phyloP scores from a whole-genome alignment of 768 basidiomycete genomes.

The Coprinopsis sp. region DNA sequence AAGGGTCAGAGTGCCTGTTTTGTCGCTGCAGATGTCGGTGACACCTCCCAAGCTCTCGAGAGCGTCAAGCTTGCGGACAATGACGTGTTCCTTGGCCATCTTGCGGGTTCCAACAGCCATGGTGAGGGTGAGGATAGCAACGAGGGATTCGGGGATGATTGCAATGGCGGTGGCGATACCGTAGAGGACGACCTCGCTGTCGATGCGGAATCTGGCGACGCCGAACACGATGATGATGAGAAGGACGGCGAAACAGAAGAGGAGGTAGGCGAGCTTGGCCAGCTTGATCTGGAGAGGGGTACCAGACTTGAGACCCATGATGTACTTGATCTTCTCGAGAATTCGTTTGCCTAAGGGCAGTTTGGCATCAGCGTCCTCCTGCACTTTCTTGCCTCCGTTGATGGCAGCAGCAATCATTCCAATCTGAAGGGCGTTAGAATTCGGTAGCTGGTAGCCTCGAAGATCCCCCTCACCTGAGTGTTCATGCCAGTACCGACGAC shows the following conservation, averaged over 20 bases:
- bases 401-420: conserved; percentile 35
- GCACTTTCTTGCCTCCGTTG: conserved; percentile 18
- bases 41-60: conserved; percentile 60
- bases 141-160: conserved; percentile 38
- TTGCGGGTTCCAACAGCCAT: conserved; percentile 53
- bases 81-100: conserved; percentile 54
- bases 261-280: conserved; percentile 30
- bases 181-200: conserved; percentile 30
- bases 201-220: conserved; percentile 28
- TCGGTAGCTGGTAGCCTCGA: background rate
- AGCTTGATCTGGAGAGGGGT: conserved; percentile 37
- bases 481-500: conserved; percentile 46
- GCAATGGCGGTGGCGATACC: conserved; percentile 36
- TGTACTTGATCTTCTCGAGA: conserved; percentile 17
- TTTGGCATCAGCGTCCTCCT: conserved; percentile 9
- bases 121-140: conserved; percentile 51
- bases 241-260: conserved; percentile 31
- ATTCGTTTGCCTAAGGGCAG: conserved; percentile 21
- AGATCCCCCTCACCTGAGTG: conserved; percentile 37
- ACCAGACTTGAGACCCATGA: conserved; percentile 30
- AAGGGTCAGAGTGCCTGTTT: conserved; percentile 57
- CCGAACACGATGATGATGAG: conserved; percentile 35
- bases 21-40: conserved; percentile 54
- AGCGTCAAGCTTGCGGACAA: conserved; percentile 62
- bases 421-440: conserved; percentile 19